phyloP scores from a whole-genome alignment of 192 early-diverging fungal species.

The Phlyctochytrium arcticum region DNA sequence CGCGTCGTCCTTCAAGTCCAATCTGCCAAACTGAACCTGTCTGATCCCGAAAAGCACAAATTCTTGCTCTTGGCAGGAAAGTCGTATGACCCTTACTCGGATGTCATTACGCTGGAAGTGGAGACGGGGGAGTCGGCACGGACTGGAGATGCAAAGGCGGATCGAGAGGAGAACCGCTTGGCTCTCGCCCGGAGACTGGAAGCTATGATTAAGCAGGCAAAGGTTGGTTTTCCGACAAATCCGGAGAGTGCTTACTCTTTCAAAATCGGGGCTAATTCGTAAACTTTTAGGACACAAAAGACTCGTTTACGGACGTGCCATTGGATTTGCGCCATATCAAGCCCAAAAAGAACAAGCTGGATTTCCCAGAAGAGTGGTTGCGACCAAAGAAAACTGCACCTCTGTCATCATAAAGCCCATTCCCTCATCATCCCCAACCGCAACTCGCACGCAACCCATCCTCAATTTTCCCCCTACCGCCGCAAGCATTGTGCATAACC shows the following conservation, averaged over 20 bases:
- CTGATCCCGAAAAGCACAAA: conserved; percentile 49
- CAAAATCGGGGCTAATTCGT: too few species aligned
- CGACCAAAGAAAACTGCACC: conserved; percentile 22
- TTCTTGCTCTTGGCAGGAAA: conserved; percentile 58
- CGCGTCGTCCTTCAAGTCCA: conserved; percentile 52
- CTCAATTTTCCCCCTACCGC: too few species aligned
- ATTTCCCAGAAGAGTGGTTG: conserved; percentile 63
- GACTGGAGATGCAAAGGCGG: neutral
- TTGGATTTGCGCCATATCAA: conserved; percentile 53
- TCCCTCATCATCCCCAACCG: too few species aligned
- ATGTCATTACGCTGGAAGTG: conserved; percentile 50
- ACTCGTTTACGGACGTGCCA: conserved; percentile 55
- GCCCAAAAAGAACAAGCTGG: conserved; percentile 40
- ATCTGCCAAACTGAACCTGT: conserved; percentile 40
- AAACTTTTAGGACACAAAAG: conserved; percentile 42
- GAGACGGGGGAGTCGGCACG: conserved; percentile 38
- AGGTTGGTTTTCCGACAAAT: conserved; percentile 32
- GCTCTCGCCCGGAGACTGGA: conserved; percentile 43
- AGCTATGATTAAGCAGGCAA: conserved; percentile 53
- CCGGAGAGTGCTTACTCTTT: too few species aligned
- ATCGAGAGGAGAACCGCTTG: conserved; percentile 8
- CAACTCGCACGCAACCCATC: too few species aligned
- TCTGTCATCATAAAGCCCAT: neutral
- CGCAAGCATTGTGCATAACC: too few species aligned
- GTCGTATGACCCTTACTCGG: conserved; percentile 54